Evolutionary conservation across 257 asterid species (phyloP), one percentile per base, ranked within the genome.

Genomic region (Knoxia roxburghii): DNA sequence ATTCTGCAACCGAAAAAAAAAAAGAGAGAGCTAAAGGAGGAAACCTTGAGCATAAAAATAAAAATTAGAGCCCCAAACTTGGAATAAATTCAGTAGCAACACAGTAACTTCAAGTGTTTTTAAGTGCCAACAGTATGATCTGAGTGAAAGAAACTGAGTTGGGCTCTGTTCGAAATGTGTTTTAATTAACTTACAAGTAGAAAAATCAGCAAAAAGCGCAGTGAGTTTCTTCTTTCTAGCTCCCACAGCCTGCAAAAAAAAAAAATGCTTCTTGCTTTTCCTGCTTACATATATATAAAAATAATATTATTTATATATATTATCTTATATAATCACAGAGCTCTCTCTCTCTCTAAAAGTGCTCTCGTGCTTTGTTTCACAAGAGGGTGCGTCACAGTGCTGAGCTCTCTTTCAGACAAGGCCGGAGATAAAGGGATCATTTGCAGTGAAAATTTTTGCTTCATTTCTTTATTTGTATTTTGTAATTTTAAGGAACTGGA

Each of bases 141-240:
- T 69, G 83, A 77, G 71, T 9, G 71, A 20, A 73, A 76, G 9
- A 74, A 35, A 79, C 65, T 54, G 69, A 64, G 72, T 67, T 33
- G 72, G 45, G 46, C 63, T 58, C 27, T 43, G 74, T 68, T 37
- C 68, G 54, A 69, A 65, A 39, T 50, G 60, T 50, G 77, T 56
- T 54, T 67, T 68, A 57, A 72, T 64, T 70, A 60, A 75, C 67
- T 55, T 54, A 46, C 65, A 70, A 84, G 79, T 69, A 84, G 80
- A 46, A 67, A 80, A 83, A 88, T 83, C 89, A 72, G 64, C 61
- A 24, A 84, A 56, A 82, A 70, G 54, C 62, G 77, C 71, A 71
- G 6, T 7, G 74, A 75, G 57, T 72, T 48, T 72, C 67, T 33
- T 35, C 46, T 33, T 32, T 68, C 70, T 75, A 67, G 72, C 82